Evolutionary conservation across 208 protist species (phyloP).

Genomic region (Crithidia mellificae): DNA sequence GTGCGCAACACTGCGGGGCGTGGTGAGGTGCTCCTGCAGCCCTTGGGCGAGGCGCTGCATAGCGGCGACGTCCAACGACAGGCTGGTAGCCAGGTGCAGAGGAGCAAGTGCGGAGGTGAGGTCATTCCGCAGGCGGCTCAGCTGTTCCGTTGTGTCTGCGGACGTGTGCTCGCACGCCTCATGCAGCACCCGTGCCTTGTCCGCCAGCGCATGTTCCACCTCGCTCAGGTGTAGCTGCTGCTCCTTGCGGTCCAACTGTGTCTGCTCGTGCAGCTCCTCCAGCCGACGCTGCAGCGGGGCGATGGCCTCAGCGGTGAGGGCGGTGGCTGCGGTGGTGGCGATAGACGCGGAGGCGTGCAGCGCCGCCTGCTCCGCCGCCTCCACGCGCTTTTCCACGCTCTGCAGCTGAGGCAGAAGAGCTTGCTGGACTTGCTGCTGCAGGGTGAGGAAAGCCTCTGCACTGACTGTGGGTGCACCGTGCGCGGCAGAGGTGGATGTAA

Average conservation of each 20-base stretch:
- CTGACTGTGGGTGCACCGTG: neutral
- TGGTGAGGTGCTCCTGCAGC: slow-evolving; percentile 13
- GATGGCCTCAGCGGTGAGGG: neutral
- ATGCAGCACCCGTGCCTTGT: neutral
- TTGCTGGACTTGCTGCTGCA: slow-evolving; percentile 14
- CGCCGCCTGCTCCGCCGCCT: neutral
- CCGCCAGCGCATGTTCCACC: slow-evolving; percentile 9
- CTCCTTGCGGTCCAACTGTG: slow-evolving; percentile 2
- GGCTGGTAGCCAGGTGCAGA: neutral
- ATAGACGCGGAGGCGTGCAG: neutral
- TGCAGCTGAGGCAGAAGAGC: slow-evolving; percentile 12
- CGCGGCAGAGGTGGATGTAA: no score
- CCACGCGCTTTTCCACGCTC: slow-evolving; percentile 9
- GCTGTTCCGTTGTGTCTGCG: slow-evolving; percentile 7
- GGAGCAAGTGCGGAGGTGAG: slow-evolving; percentile 1
- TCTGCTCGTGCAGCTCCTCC: slow-evolving; percentile 12
- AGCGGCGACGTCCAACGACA: neutral
- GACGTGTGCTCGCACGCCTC: neutral
- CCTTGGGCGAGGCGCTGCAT: slow-evolving; percentile 16
- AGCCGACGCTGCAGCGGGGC: slow-evolving; percentile 1
- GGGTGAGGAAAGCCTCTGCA: neutral
- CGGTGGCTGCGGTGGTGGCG: neutral
- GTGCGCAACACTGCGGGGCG: neutral
- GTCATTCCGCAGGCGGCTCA: neutral
- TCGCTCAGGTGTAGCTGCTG: slow-evolving; percentile 9